Base-by-base conservation (phyloP, 2,329 filamentous ascomycete genomes). In the Calonectria ilicicola region DNA sequence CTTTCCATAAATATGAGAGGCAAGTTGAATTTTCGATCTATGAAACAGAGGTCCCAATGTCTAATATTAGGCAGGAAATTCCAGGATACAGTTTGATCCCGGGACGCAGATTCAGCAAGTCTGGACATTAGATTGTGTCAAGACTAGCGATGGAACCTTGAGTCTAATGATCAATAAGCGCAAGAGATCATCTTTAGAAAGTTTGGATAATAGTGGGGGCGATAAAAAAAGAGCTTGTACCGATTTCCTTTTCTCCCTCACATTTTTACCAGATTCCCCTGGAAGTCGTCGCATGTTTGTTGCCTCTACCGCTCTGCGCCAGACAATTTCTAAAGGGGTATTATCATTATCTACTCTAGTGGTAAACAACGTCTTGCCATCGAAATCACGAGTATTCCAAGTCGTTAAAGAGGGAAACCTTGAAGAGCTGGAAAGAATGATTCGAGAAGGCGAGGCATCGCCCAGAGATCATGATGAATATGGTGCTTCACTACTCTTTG, bases 391-490 rank as follows among this genome's bases (percentile, higher is more conserved):
- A 14, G 71, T 70, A 1, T 77, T 75, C 17, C 8, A 46, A 1
- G 2, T 72, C 3, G 71, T 68, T 2, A 14, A 9, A 17, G 12
- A 29, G 12, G 71, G 75, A 1, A 27, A 44, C 4, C 5, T 71
- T 8, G 7, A 40, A 12, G 49, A 69, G 9, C 42, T 74, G 1
- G 29, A 53, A 19, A n/a, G 40, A 4, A 67, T 80, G 75, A 44
- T 80, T 0, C 46, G 51, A 26, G 29, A 32, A 0, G 70, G 70
- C 0, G 17, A 65, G 4, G 78, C 77, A 1, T 77, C 75, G 5
- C 58, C 74, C 1, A 68, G 68, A 60, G 78, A 79, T 26, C 74
- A 80, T 27, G 76, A 78, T 29, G 72, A 80, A 51, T 5, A 56
- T 15, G 77, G 75, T 3, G 53, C 71, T 2, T 75, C 75, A 2